Evolutionary conservation across 1,284 basidiomycete genomes (phyloP).

Genomic region (Flammula alnicola): DNA sequence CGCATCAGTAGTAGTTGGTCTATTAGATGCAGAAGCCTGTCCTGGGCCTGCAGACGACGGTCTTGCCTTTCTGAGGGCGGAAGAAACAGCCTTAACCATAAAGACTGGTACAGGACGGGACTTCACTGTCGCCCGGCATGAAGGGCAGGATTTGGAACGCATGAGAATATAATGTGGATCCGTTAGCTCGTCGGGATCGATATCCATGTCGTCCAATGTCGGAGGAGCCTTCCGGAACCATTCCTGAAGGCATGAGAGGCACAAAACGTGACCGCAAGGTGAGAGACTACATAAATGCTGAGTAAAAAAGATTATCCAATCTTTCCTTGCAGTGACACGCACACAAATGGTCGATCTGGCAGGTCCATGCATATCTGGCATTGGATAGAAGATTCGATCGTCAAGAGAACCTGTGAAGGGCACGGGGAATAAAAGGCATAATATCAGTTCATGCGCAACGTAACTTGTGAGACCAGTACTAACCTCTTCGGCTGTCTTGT

Average conservation of each 20-base stretch:
- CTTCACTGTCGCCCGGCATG: slow-evolving; percentile 62
- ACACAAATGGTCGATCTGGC: slow-evolving; percentile 67
- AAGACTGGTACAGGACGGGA: slow-evolving; percentile 69
- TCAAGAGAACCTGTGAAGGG: slow-evolving; percentile 49
- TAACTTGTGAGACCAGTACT: slow-evolving; percentile 12
- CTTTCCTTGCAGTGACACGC: slow-evolving; percentile 30
- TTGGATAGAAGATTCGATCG: slow-evolving; percentile 60
- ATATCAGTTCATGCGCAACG: not conserved
- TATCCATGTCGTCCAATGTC: slow-evolving; percentile 53
- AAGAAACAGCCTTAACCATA: slow-evolving; percentile 62
- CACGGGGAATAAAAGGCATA: slow-evolving; percentile 2
- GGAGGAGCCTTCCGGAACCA: slow-evolving; percentile 75
- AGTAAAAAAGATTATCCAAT: not conserved
- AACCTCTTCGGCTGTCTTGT: slow-evolving; percentile 62
- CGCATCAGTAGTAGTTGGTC: not conserved
- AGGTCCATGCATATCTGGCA: slow-evolving; percentile 80
- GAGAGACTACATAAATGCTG: slow-evolving; percentile 51
- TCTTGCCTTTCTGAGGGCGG: slow-evolving; percentile 51
- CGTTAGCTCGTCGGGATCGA: slow-evolving; percentile 53
- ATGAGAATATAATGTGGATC: slow-evolving; percentile 55
- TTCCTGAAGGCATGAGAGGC: slow-evolving; percentile 68
- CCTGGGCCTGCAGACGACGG: slow-evolving; percentile 9
- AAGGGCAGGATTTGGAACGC: slow-evolving; percentile 71
- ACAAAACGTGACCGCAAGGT: slow-evolving; percentile 75
- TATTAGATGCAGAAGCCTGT: not conserved